These are phyloP conservation scores for Nakaseomyces delphensis DNA, from an alignment of 1,139 yeast species.

Conservation along the genomic window DNA sequence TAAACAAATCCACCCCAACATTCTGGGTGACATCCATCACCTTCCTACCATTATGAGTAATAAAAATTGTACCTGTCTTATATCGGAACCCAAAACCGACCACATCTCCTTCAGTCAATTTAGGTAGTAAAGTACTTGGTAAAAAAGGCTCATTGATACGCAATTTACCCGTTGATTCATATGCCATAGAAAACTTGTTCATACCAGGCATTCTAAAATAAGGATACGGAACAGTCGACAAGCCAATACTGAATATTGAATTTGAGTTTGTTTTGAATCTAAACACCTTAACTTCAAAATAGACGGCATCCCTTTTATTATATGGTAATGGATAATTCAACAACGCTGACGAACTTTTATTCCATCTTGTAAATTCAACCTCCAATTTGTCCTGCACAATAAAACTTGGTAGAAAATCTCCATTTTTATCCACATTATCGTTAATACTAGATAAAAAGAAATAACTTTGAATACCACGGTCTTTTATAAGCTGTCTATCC, in stretches of 20 bases:
- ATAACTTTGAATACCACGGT: constrained; percentile 44
- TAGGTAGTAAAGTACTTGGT: constrained; percentile 67
- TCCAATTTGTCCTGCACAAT: constrained; percentile 59
- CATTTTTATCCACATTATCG: constrained; percentile 30
- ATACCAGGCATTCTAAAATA: constrained; percentile 78
- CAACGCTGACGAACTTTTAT: constrained; percentile 38
- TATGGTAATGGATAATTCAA: constrained; percentile 59
- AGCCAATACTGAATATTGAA: constrained; percentile 59
- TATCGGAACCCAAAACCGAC: constrained; percentile 87
- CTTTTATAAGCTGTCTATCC: constrained; percentile 36
- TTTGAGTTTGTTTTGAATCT: constrained; percentile 35
- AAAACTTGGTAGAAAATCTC: constrained; percentile 34
- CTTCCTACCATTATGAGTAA: constrained; percentile 86
- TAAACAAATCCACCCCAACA: constrained; percentile 62
- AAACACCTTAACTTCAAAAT: constrained; percentile 62
- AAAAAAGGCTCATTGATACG: constrained; percentile 75
- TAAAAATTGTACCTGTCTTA: constrained; percentile 70
- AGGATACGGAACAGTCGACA: constrained; percentile 86
- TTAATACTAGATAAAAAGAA: constrained; percentile 36
- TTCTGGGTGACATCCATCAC: constrained; percentile 77
- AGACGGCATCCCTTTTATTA: constrained; percentile 54
- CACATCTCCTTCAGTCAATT: constrained; percentile 73
- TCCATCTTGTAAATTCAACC: constrained; percentile 39
- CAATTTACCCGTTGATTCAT: constrained; percentile 76
- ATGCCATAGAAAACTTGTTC: constrained; percentile 73